Conservation (phyloP, 768 basidiomycete genomes). For the Holtermanniella nyarrowii region DNA sequence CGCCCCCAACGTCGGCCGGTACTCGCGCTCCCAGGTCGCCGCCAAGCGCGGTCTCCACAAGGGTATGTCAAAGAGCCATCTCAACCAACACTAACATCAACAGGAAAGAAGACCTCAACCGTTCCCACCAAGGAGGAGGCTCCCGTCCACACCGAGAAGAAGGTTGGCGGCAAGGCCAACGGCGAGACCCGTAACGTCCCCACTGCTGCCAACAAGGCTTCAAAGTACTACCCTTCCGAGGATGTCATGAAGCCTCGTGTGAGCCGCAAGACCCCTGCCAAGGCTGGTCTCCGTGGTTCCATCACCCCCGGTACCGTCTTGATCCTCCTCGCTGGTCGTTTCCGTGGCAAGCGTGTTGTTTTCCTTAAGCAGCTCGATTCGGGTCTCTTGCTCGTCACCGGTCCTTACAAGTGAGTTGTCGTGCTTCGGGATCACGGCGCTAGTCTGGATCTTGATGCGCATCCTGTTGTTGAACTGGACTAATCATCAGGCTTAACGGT, state of each 20-base stretch:
- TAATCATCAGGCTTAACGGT: slow-evolving; percentile 58
- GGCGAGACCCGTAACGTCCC: slow-evolving; percentile 79
- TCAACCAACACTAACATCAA: not conserved
- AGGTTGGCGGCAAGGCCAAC: slow-evolving; percentile 80
- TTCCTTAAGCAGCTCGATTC: slow-evolving; percentile 85
- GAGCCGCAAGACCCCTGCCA: slow-evolving; percentile 68
- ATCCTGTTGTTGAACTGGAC: slow-evolving; percentile 7
- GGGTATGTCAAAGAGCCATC: slow-evolving; percentile 43
- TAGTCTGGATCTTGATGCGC: not conserved
- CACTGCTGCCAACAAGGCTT: slow-evolving; percentile 65
- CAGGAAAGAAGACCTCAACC: slow-evolving; percentile 53
- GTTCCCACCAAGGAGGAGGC: slow-evolving; percentile 53
- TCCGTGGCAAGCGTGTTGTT: slow-evolving; percentile 95
- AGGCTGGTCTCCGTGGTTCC: slow-evolving; percentile 62
- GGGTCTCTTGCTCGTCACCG: slow-evolving; percentile 88
- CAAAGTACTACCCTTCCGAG: slow-evolving; percentile 52
- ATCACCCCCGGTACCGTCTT: slow-evolving; percentile 91
- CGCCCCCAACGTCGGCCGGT: slow-evolving; percentile 66
- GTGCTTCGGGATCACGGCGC: no score
- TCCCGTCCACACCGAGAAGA: slow-evolving; percentile 61
- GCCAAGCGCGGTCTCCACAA: slow-evolving; percentile 75
- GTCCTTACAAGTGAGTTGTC: slow-evolving; percentile 67
- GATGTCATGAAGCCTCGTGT: slow-evolving; percentile 85
- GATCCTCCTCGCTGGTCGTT: slow-evolving; percentile 93
- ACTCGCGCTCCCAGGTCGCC: slow-evolving; percentile 71